Conservation (phyloP, 2,329 filamentous ascomycete genomes). For the Fusarium sororula region DNA sequence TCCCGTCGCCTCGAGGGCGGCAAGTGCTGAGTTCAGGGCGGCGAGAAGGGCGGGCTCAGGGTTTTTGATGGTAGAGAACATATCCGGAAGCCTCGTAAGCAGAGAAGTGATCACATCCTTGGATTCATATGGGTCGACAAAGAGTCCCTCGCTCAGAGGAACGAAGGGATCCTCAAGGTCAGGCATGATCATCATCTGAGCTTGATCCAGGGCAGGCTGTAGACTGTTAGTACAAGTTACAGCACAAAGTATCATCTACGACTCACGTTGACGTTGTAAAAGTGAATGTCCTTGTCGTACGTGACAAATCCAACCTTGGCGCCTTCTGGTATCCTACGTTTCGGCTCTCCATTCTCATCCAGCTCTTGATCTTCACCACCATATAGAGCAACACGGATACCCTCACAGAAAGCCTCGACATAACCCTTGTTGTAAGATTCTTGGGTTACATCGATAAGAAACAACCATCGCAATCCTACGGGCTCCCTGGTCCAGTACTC, state of each 20-base stretch:
- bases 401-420: conserved; percentile 88
- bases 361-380: conserved; percentile 65
- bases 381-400: conserved; percentile 86
- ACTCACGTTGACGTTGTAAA: conserved; percentile 91
- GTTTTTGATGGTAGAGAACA: conserved; percentile 89
- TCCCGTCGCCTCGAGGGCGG: conserved; percentile 85
- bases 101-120: conserved; percentile 88
- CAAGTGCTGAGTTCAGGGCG: conserved; percentile 81
- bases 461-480: conserved; percentile 86
- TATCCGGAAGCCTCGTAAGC: conserved; percentile 80
- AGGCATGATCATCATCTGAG: conserved; percentile 99
- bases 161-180: conserved; percentile 97
- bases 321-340: conserved; percentile 74
- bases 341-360: conserved; percentile 61
- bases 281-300: conserved; percentile 96
- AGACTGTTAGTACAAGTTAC: conserved; percentile 21
- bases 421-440: conserved; percentile 93
- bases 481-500: conserved; percentile 98
- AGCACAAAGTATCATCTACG: background rate
- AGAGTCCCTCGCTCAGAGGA: conserved; percentile 88
- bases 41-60: conserved; percentile 90
- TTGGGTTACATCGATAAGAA: conserved; percentile 92
- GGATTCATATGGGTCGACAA: conserved; percentile 93
- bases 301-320: conserved; percentile 94
- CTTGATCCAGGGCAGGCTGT: conserved; percentile 78